These are phyloP conservation scores for Pestalotiopsis sp. DNA, from an alignment of 2,329 filamentous ascomycete species.

Conservation along the genomic window DNA sequence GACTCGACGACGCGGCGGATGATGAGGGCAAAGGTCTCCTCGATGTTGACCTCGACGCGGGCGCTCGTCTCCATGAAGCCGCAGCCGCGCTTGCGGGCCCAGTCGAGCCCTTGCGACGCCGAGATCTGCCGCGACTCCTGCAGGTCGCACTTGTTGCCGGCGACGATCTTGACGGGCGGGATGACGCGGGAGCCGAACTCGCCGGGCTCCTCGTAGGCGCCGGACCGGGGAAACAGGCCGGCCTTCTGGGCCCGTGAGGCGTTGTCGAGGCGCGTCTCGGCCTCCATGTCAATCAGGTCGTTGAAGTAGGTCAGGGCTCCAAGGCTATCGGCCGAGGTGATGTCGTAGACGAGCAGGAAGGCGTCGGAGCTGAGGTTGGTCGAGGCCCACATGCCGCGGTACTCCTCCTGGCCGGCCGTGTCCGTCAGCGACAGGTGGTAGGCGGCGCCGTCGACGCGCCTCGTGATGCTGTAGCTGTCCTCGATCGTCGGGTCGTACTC, in stretches of 20 bases:
- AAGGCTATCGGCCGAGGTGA: conserved; percentile 71
- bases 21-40: conserved; percentile 81
- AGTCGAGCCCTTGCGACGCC: conserved; percentile 74
- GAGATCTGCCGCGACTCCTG: conserved; percentile 69
- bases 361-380: conserved; percentile 80
- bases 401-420: conserved; percentile 89
- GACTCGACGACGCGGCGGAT: conserved; percentile 64
- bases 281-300: conserved; percentile 82
- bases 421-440: conserved; percentile 82
- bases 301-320: conserved; percentile 78
- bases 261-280: conserved; percentile 69
- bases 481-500: conserved; percentile 83
- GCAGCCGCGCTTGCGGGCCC: conserved; percentile 72
- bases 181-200: conserved; percentile 53
- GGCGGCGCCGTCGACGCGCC: conserved; percentile 76
- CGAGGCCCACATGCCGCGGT: conserved; percentile 82
- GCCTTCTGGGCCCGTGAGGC: conserved; percentile 52
- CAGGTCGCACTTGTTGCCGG: conserved; percentile 85
- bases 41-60: conserved; percentile 82
- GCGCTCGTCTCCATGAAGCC: conserved; percentile 92
- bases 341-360: conserved; percentile 87
- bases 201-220: conserved; percentile 20
- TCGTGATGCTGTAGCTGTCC: conserved; percentile 84
- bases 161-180: conserved; percentile 79
- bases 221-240: conserved; percentile 38